Percentiles rank a stretch among this genome's conserved stretches.
These are phyloP conservation scores for Tubosaeta brunneosetosa DNA, from an alignment of 768 basidiomycete species.

Conservation along the genomic window DNA sequence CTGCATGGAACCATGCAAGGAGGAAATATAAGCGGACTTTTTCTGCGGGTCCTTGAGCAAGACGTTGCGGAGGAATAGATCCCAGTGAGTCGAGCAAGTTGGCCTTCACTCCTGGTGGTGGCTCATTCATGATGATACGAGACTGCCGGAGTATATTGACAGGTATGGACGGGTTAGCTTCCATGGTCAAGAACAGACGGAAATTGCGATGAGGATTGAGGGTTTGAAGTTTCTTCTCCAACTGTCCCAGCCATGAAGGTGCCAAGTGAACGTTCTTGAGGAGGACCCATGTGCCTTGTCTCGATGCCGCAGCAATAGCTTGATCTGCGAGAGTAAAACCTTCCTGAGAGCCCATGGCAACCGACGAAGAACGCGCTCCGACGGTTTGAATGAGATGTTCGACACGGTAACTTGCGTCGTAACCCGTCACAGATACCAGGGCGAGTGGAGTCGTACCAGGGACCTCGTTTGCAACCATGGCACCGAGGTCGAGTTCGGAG, in stretches of 20 bases:
- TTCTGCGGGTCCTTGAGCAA: slow-evolving; percentile 85
- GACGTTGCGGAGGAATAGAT: slow-evolving; percentile 63
- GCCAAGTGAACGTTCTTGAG: slow-evolving; percentile 97
- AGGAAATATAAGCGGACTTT: slow-evolving; percentile 93
- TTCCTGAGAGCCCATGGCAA: slow-evolving; percentile 98
- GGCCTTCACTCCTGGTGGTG: slow-evolving; percentile 94
- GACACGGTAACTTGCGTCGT: slow-evolving; percentile 97
- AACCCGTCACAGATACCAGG: slow-evolving; percentile 89
- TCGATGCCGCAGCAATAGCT: slow-evolving; percentile 87
- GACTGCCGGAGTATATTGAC: slow-evolving; percentile 97
- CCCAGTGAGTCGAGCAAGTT: slow-evolving; percentile 89
- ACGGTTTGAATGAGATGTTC: slow-evolving; percentile 81
- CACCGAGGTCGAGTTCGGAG: slow-evolving; percentile 68
- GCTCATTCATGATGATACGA: slow-evolving; percentile 97
- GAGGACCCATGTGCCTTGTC: slow-evolving; percentile 94
- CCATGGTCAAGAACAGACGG: slow-evolving; percentile 98
- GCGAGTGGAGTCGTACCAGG: slow-evolving; percentile 79
- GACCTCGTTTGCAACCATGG: slow-evolving; percentile 78
- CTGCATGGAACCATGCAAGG: slow-evolving; percentile 98
- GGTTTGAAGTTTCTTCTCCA: slow-evolving; percentile 95
- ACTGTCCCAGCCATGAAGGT: slow-evolving; percentile 89
- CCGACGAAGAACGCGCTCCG: slow-evolving; percentile 73
- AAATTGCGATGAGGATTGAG: slow-evolving; percentile 86
- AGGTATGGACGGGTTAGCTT: slow-evolving; percentile 90
- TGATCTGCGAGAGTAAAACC: slow-evolving; percentile 96